Evolutionary conservation across 345 rosid species (phyloP).

Genomic region (Euphorbia tirucalli): DNA sequence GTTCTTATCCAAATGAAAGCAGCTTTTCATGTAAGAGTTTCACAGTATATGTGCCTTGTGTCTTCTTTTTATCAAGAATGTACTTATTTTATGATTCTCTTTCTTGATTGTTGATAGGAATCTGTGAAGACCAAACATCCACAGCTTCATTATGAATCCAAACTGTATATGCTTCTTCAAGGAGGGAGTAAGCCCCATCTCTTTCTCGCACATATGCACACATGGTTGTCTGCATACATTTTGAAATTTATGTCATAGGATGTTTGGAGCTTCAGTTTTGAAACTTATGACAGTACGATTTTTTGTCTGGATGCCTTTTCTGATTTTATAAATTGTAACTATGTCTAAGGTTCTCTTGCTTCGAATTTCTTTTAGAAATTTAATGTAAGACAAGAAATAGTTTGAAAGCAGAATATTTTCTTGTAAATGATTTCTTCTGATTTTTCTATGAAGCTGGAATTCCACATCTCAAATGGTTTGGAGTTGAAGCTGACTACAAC

Average conservation of each 20-base stretch:
- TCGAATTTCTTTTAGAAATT: not conserved
- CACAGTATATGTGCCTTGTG: not conserved
- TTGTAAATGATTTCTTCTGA: not conserved
- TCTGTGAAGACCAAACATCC: conserved; percentile 85
- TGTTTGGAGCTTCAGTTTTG: not conserved
- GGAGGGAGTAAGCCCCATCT: conserved; percentile 65
- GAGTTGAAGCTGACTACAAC: conserved; percentile 76
- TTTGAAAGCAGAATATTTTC: not conserved
- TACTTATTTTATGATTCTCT: not conserved
- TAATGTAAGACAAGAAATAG: not conserved
- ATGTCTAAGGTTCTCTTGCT: not conserved
- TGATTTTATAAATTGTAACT: not conserved
- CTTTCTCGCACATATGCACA: not conserved
- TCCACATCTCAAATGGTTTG: conserved; percentile 87
- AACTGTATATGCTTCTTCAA: conserved; percentile 81
- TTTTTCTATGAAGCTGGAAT: conserved; percentile 56
- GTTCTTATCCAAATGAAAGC: not conserved
- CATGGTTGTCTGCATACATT: not conserved
- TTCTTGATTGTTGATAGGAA: conserved; percentile 41
- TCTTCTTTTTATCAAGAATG: conserved; percentile 6
- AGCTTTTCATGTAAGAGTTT: not conserved
- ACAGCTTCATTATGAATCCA: conserved; percentile 84
- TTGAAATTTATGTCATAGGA: not conserved
- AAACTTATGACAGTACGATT: not conserved
- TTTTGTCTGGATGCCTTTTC: not conserved